These are phyloP conservation scores for Aquilaria agallochum DNA, from an alignment of 441 rosid species.

Conservation along the genomic window DNA sequence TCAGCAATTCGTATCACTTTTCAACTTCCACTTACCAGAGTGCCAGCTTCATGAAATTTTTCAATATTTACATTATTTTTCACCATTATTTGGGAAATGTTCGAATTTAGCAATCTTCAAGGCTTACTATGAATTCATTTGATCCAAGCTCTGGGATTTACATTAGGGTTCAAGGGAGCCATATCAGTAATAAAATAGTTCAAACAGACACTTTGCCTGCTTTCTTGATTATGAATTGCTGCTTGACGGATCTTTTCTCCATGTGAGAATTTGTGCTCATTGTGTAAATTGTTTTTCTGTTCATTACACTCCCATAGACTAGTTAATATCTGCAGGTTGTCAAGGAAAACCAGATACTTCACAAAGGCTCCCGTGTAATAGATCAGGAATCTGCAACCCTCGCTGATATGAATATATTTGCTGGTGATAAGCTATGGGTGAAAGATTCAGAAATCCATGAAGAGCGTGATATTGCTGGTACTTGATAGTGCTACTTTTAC, in stretches of 20 bases:
- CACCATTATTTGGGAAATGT: no score
- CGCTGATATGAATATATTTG: conserved; percentile 94
- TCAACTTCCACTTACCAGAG: no score
- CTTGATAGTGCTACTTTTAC: conserved; percentile 2
- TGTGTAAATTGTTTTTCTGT: conserved; percentile 1
- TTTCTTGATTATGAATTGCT: conserved; percentile 1
- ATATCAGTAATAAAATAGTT: no score
- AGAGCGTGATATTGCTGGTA: conserved; percentile 98
- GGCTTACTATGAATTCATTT: no score
- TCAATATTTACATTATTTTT: no score
- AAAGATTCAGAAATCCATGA: conserved; percentile 94
- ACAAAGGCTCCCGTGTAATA: conserved; percentile 73
- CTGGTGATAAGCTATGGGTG: conserved; percentile 98
- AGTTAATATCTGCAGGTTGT: conserved; percentile 57
- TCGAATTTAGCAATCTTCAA: no score
- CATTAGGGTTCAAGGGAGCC: not conserved
- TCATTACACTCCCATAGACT: not conserved
- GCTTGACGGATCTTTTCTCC: conserved; percentile 7
- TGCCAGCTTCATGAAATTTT: no score
- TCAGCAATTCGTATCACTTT: no score
- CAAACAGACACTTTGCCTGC: not conserved
- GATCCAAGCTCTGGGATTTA: not conserved
- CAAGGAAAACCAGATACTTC: conserved; percentile 93
- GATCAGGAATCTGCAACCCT: conserved; percentile 93
- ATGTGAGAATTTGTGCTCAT: conserved; percentile 6